Evolutionary conservation across 768 basidiomycete genomes (phyloP).

Genomic region (Naganishia randhawae): DNA sequence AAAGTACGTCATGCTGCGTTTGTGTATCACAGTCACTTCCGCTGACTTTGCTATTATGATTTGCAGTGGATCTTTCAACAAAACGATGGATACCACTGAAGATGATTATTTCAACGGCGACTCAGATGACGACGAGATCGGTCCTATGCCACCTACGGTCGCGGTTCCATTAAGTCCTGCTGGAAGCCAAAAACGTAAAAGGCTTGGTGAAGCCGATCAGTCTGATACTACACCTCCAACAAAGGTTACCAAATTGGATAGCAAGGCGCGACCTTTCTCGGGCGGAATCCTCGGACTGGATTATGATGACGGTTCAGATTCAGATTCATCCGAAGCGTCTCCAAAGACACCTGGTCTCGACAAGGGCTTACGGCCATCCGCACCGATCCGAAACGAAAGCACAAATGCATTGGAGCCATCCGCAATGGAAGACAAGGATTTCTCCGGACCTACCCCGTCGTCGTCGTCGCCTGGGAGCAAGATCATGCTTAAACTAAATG

Average conservation of each 20-base stretch:
- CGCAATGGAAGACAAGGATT: slow-evolving; percentile 13
- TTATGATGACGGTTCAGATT: slow-evolving; percentile 49
- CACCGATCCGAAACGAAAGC: slow-evolving; percentile 17
- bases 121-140: slow-evolving; percentile 63
- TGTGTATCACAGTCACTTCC: neutral
- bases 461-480: slow-evolving; percentile 51
- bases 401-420: slow-evolving; percentile 29
- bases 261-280: slow-evolving; percentile 33
- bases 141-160: slow-evolving; percentile 32
- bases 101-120: slow-evolving; percentile 90
- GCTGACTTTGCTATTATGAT: neutral
- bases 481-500: slow-evolving; percentile 46
- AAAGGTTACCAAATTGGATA: slow-evolving; percentile 46
- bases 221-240: slow-evolving; percentile 45
- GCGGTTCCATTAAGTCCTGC: slow-evolving; percentile 25
- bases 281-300: slow-evolving; percentile 47
- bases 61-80: slow-evolving; percentile 31
- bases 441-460: slow-evolving; percentile 40
- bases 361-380: slow-evolving; percentile 17
- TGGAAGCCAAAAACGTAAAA: slow-evolving; percentile 38
- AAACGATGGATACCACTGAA: slow-evolving; percentile 68
- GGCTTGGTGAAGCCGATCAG: slow-evolving; percentile 18
- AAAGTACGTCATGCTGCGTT: neutral
- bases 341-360: slow-evolving; percentile 21
- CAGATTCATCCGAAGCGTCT: slow-evolving; percentile 34